phyloP scores from a whole-genome alignment of 345 rosid species.

The Dipteronia dyeriana region DNA sequence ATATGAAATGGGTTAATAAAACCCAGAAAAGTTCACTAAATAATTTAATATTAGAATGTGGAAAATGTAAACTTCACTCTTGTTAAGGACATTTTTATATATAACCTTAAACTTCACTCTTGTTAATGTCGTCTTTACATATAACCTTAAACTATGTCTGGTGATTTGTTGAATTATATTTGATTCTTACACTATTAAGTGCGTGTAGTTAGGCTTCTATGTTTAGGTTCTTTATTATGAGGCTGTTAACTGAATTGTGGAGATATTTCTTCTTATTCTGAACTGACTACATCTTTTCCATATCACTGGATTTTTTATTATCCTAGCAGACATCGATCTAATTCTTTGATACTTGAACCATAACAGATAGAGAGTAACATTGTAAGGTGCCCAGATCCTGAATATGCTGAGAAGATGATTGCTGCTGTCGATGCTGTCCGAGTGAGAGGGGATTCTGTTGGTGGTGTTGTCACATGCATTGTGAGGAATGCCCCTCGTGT shows the following conservation, averaged over 20 bases:
- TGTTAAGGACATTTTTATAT: neutral
- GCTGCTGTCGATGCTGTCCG: constrained; percentile 89
- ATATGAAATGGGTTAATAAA: no score
- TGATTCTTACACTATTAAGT: neutral
- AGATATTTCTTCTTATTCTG: neutral
- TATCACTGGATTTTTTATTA: constrained; percentile 6
- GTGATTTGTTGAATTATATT: neutral
- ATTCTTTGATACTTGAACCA: constrained; percentile 12
- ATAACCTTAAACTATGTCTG: neutral
- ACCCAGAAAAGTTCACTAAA: neutral
- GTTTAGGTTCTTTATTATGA: neutral
- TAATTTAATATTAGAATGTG: neutral
- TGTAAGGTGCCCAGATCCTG: constrained; percentile 94
- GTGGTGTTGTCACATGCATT: constrained; percentile 96
- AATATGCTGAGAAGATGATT: constrained; percentile 96
- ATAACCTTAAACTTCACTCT: no score
- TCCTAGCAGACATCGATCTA: constrained; percentile 10
- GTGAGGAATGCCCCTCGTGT: constrained; percentile 91
- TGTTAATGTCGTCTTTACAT: no score
- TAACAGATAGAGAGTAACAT: constrained; percentile 91
- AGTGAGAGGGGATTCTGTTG: constrained; percentile 84
- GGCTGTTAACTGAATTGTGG: no score
- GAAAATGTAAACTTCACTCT: neutral
- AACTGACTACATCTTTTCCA: neutral
- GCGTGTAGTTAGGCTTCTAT: neutral